Base-by-base conservation (phyloP, 2,329 filamentous ascomycete species). In the Didymella glomerata region DNA sequence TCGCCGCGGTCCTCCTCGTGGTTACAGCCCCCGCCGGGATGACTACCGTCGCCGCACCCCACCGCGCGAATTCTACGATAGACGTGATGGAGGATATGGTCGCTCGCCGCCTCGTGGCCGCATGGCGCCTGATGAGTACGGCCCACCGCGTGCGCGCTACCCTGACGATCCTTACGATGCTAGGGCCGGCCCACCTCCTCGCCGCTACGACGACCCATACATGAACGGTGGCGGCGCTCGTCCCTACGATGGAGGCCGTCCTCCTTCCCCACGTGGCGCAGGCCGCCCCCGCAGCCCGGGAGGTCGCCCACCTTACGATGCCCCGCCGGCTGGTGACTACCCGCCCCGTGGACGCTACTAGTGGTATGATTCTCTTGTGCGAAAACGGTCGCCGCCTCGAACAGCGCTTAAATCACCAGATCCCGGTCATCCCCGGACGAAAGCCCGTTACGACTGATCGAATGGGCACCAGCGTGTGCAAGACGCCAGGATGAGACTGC, bases 41-140 rank as follows among this genome's bases (percentile, higher is more conserved):
- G 97, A 97, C 79, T 93, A 94, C 75, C 92, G 96, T 73, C 89
- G 93, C 70, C 94, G 92, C 72, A 84, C 85, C 57, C 89, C 85
- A 54, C 84, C 90, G 60, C 89, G 92, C 68, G 90, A 94, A 61
- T 96, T 97, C 80, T 96, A 97, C 79, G 91, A 94, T 64, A 88
- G 90, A 73, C 83, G 84, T 67, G 88, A 90, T 69, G 69, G 72
- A 60, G 69, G 74, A 58, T 76, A 76, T 67, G 89, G 92, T 57
- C 92, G 80, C 59, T 79, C 80, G 60, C 81, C 81, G 62, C 80
- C 91, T 56, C 92, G 92, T 61, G 89, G 90, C 66, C 89, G 90
- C 64, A 84, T 85, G 65, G 83, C 82, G 22, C 88, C 90, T 44
- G 93, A 96, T 72, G 95, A 96, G 68, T 82, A 83, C 71, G 87